Conservation (phyloP, 1,284 basidiomycete genomes). For the Volvariella surrecta region DNA sequence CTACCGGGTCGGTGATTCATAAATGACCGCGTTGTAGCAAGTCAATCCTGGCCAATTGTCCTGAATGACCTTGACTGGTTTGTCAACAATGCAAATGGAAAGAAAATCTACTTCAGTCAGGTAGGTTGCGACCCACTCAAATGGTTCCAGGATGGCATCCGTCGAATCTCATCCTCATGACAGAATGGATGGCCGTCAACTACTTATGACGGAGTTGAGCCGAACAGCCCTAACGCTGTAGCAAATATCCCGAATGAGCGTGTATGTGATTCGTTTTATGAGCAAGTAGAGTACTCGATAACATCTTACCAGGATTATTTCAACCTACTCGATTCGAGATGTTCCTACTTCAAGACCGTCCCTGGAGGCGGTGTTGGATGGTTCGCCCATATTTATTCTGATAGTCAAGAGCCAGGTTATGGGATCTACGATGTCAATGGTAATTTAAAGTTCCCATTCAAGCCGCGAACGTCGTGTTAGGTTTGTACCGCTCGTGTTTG, state of each 20-base stretch:
- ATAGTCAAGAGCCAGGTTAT: constrained; percentile 57
- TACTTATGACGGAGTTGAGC: constrained; percentile 47
- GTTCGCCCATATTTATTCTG: constrained; percentile 74
- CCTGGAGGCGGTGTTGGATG: constrained; percentile 62
- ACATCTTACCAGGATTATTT: constrained; percentile 58
- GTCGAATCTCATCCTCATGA: too few species aligned
- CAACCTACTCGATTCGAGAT: constrained; percentile 55
- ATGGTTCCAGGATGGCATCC: too few species aligned
- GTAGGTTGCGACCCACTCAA: too few species aligned
- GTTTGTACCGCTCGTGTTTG: too few species aligned
- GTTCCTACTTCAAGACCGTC: constrained; percentile 48
- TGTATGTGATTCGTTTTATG: constrained; percentile 28
- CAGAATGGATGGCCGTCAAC: constrained; percentile 71
- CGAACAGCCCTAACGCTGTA: constrained; percentile 48
- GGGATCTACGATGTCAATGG: constrained; percentile 47
- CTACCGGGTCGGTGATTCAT: not conserved
- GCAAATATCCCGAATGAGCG: constrained; percentile 51
- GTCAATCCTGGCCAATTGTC: constrained; percentile 56
- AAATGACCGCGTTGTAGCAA: constrained; percentile 24
- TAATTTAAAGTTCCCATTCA: constrained; percentile 46
- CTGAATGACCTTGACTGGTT: constrained; percentile 55
- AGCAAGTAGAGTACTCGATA: not conserved
- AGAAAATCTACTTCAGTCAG: constrained; percentile 68
- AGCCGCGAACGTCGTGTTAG: constrained; percentile 37
- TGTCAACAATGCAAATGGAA: constrained; percentile 44